Conservation (phyloP, 371 early-diverging fungal species). For the Dinochytrium kinnereticum region DNA sequence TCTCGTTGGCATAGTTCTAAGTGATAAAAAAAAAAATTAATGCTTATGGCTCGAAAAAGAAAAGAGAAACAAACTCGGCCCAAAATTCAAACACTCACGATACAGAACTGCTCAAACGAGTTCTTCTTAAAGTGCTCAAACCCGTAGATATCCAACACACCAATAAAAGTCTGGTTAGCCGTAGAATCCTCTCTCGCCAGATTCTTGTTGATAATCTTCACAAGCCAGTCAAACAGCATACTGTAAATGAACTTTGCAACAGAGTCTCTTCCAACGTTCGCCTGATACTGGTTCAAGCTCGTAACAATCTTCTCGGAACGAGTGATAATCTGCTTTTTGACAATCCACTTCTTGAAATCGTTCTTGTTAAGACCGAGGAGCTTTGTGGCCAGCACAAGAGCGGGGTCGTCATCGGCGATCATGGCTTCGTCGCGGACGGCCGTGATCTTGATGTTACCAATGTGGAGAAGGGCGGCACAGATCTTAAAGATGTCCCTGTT, state of each 20-base stretch:
- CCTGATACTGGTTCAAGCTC: conserved; percentile 74
- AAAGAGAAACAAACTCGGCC: neutral
- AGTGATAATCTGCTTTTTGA: conserved; percentile 84
- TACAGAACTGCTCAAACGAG: conserved; percentile 49
- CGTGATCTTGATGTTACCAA: conserved; percentile 86
- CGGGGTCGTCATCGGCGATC: conserved; percentile 72
- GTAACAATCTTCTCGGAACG: conserved; percentile 81
- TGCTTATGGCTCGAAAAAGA: neutral
- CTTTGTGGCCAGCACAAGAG: conserved; percentile 65
- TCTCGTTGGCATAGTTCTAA: conserved; percentile 72
- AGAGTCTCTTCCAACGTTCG: conserved; percentile 86
- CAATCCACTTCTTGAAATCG: conserved; percentile 88
- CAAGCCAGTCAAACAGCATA: conserved; percentile 92
- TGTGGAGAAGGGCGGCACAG: conserved; percentile 85
- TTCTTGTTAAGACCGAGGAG: conserved; percentile 75
- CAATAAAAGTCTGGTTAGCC: conserved; percentile 38
- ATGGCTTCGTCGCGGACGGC: conserved; percentile 70
- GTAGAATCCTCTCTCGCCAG: conserved; percentile 65
- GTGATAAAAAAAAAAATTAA: conserved; percentile 49
- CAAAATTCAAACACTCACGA: conserved; percentile 21
- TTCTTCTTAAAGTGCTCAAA: conserved; percentile 66
- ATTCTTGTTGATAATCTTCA: conserved; percentile 82
- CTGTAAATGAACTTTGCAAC: conserved; percentile 95
- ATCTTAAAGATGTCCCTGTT: conserved; percentile 75
- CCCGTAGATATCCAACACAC: conserved; percentile 71